These are phyloP conservation scores for Rhodosporidiobolus sp. DNA, from an alignment of 768 basidiomycete genomes.

Conservation along the genomic window DNA sequence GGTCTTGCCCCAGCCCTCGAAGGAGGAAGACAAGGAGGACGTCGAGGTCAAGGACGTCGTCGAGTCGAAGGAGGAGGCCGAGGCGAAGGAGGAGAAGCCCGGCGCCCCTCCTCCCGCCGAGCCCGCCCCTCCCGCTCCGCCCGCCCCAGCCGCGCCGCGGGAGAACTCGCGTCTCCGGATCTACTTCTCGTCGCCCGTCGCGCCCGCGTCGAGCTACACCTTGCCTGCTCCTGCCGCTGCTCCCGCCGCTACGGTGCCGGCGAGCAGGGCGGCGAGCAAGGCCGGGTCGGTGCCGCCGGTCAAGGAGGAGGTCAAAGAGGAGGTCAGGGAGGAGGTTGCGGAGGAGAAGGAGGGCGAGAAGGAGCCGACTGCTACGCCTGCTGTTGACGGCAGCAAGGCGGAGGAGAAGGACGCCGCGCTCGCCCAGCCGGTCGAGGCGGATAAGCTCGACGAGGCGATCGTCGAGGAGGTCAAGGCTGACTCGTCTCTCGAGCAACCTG, in stretches of 20 bases:
- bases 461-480: conserved; percentile 47
- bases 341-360: conserved; percentile 14
- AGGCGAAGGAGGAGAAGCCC: neutral
- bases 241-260: neutral
- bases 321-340: neutral
- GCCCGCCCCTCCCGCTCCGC: neutral
- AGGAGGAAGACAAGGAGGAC: neutral
- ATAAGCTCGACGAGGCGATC: conserved; percentile 45
- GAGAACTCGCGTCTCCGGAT: conserved; percentile 52
- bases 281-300: neutral
- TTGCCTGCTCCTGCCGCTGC: neutral
- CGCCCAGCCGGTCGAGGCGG: conserved; percentile 37
- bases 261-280: neutral
- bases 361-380: conserved; percentile 32
- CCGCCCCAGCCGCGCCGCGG: conserved; percentile 16
- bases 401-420: conserved; percentile 7
- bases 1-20: too few species aligned
- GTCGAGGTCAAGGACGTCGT: neutral
- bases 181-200: conserved; percentile 51
- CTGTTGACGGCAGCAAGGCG: conserved; percentile 16
- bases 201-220: neutral
- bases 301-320: neutral
- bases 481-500: neutral
- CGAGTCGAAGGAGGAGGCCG: too few species aligned
- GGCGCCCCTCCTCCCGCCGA: neutral